Evolutionary conservation across 106 monocot species (phyloP), one percentile per base, ranked within the genome.

Genomic region (Iris macrosiphon): DNA sequence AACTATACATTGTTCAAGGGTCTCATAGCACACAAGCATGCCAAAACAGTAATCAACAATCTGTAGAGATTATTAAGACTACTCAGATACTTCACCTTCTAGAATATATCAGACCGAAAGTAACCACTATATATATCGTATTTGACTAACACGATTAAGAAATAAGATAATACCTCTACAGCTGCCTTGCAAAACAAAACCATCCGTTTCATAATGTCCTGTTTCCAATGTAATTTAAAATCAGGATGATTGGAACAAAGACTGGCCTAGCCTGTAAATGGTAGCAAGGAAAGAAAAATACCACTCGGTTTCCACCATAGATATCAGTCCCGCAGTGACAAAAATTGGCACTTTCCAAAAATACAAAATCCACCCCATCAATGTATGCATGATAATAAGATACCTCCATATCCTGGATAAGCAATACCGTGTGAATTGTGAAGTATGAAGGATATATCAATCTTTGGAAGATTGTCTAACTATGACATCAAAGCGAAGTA

Each of bases 351-450:
- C 62, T 56, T 15, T 88, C 88, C 0, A 93, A 27, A 45, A 93
- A 93, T 31, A 93, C 88, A 64, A 93, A 93, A 77, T 93, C 93
- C 29, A 93, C 93, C 3, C 88, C 78, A 67, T 93, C 93, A 48
- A 93, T 84, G 38, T 63, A 88, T 26, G 84, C 67, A 35, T 93
- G 93, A 57, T 49, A 75, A 62, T 83, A 93, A 16, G 48, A 63
- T 38, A 93, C 84, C 50, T 88, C 93, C 67, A 81, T 72, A 58
- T 88, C 88, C 93, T 93, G 48, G 6, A 42, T 21, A 11, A 53
- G n/a, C 40, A 65, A 26, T 21, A n/a, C n/a, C n/a, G n/a, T n/a
- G n/a, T n/a, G n/a, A n/a, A n/a, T n/a, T n/a, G n/a, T n/a, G n/a
- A n/a, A n/a, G n/a, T n/a, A n/a, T n/a, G n/a, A n/a, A n/a, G n/a